phyloP scores from a whole-genome alignment of 257 asterid species.

The Solanum tarapatanum region DNA sequence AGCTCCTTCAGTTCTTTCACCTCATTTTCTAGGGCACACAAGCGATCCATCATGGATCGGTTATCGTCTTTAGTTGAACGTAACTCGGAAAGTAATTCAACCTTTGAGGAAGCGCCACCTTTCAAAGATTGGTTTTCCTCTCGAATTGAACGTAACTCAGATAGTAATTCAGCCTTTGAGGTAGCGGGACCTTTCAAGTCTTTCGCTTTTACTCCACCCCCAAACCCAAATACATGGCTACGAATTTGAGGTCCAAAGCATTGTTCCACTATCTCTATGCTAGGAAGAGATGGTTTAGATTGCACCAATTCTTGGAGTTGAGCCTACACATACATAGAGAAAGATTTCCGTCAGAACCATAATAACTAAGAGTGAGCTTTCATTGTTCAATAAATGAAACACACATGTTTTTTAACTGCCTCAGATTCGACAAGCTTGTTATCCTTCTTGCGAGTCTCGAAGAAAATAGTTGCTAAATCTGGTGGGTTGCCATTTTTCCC shows the following conservation, averaged over 20 bases:
- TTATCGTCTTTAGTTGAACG: not conserved
- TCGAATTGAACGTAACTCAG: not conserved
- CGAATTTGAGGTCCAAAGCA: not conserved
- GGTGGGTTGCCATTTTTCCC: not conserved
- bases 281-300: not conserved
- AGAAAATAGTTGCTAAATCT: not conserved
- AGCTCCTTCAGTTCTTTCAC: not conserved
- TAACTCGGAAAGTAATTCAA: not conserved
- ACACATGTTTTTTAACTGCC: not conserved
- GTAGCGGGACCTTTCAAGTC: not conserved
- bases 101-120: not conserved
- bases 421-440: not conserved
- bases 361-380: not conserved
- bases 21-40: not conserved
- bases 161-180: not conserved
- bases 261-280: not conserved
- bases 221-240: not conserved
- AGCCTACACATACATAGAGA: not conserved
- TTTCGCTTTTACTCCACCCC: not conserved
- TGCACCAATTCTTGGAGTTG: not conserved
- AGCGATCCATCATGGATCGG: not conserved
- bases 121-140: not conserved
- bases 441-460: not conserved
- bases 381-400: not conserved
- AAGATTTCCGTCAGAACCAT: not conserved